Base-by-base conservation (phyloP, 257 asterid genomes). In the Buddleja alternifolia region DNA sequence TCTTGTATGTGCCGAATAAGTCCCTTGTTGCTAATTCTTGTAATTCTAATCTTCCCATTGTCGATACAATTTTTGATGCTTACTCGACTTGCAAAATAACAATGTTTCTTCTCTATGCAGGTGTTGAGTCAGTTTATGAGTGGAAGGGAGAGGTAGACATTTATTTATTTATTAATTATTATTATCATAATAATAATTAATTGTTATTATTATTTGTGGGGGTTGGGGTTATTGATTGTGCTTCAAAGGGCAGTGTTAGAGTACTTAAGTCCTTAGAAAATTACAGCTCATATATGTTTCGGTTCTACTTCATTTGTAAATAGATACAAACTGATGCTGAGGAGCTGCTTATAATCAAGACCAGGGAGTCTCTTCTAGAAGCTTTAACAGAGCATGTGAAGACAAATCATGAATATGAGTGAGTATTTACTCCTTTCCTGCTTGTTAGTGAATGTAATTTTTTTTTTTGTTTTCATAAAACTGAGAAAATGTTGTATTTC, bases 321-420 rank as follows among this genome's bases (percentile, higher is more conserved):
- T 87, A 93, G 98, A 79, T 93, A 71, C 95, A 90, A 81, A 86
- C 92, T 7, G 97, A 88, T 78, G 85, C 92, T 0, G 97, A 93
- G 72, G 98, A 90, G 80, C 83, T 93, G 82, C 98, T 93, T 15
- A 93, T 93, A 71, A 88, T 93, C 83, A 90, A 93, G 84, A 93
- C 98, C 21, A 76, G 96, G 82, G 95, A 90, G 61, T 93, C 97
- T 69, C 97, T 91, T 69, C 73, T 94, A 42, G 89, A 81, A 77
- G 90, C 93, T 64, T 79, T 94, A 73, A 89, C 95, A 1, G 86
- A 83, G 75, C 97, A 94, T 74, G 96, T 91, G 65, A 91, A 87
- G 74, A 84, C 91, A 60, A 91, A 91, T 82, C 97, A 91, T 66
- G 97, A 87, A 83, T 91, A 94, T 23, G 97, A 91, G 99, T 91